Evolutionary conservation across 1,284 basidiomycete species (phyloP).

Genomic region (Ganoderma sp.): DNA sequence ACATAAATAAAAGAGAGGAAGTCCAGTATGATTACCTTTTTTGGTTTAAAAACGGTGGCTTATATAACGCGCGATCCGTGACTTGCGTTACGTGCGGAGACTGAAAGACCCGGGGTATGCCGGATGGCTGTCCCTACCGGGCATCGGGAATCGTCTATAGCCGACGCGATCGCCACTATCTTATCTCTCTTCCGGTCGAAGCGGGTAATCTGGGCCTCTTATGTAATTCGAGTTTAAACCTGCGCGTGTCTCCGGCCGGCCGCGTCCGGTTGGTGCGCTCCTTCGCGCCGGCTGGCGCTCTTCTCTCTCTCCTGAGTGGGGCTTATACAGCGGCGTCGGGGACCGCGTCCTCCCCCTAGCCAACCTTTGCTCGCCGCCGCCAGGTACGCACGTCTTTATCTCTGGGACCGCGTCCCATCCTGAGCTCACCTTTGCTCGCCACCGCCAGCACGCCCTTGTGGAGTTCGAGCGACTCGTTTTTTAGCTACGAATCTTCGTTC

Average conservation of each 20-base stretch:
- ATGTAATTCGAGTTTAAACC: too few species aligned
- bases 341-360: background rate
- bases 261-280: background rate
- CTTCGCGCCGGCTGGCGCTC: background rate
- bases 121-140: too few species aligned
- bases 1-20: too few species aligned
- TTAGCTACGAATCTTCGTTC: background rate
- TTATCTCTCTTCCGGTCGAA: too few species aligned
- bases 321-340: background rate
- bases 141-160: too few species aligned
- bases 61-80: too few species aligned
- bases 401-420: background rate
- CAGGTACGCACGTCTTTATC: background rate
- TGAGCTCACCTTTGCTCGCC: background rate
- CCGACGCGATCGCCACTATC: too few species aligned
- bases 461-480: background rate
- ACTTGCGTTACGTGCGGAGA: too few species aligned
- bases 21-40: too few species aligned
- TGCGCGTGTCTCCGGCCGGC: background rate
- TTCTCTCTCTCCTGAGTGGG: background rate
- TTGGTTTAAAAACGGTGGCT: too few species aligned
- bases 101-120: too few species aligned
- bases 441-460: background rate
- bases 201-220: too few species aligned
- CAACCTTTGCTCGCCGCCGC: background rate